Conservation (phyloP, 1,139 yeast species). For the Pichia sp. region DNA sequence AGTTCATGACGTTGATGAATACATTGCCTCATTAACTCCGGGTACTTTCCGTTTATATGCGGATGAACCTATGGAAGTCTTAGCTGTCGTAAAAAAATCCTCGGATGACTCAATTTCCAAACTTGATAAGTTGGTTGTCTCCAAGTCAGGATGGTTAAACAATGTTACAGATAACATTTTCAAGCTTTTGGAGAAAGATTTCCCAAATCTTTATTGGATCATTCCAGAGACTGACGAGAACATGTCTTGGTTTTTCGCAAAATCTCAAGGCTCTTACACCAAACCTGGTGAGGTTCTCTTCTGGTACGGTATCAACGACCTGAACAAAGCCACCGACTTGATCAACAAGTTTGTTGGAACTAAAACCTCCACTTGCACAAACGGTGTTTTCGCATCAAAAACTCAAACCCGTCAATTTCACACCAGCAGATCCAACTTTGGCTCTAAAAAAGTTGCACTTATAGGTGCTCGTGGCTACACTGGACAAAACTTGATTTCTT, state of each 20-base stretch:
- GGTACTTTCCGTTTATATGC: constrained; percentile 73
- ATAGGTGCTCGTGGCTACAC: constrained; percentile 99
- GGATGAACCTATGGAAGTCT: constrained; percentile 92
- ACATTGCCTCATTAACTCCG: constrained; percentile 66
- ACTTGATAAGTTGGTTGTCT: constrained; percentile 80
- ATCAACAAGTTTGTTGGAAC: constrained; percentile 54
- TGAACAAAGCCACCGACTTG: constrained; percentile 59
- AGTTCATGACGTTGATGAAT: constrained; percentile 68
- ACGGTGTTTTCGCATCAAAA: constrained; percentile 33
- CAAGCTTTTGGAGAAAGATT: constrained; percentile 74
- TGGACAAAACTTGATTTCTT: constrained; percentile 84
- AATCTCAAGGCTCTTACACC: constrained; percentile 90
- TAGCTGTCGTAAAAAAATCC: constrained; percentile 64
- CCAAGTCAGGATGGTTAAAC: constrained; percentile 94
- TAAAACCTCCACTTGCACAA: constrained; percentile 18
- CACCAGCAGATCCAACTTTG: constrained; percentile 25
- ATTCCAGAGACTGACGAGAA: constrained; percentile 89
- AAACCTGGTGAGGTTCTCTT: constrained; percentile 85
- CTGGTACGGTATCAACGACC: constrained; percentile 84
- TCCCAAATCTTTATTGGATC: constrained; percentile 73
- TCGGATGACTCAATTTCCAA: constrained; percentile 48
- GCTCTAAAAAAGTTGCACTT: constrained; percentile 66
- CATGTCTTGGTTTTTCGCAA: constrained; percentile 85
- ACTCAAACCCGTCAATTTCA: constrained; percentile 34
- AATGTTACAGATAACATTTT: constrained; percentile 95